phyloP scores from a whole-genome alignment of 805 yeast species.

The Wickerhamiella domercqiae region DNA sequence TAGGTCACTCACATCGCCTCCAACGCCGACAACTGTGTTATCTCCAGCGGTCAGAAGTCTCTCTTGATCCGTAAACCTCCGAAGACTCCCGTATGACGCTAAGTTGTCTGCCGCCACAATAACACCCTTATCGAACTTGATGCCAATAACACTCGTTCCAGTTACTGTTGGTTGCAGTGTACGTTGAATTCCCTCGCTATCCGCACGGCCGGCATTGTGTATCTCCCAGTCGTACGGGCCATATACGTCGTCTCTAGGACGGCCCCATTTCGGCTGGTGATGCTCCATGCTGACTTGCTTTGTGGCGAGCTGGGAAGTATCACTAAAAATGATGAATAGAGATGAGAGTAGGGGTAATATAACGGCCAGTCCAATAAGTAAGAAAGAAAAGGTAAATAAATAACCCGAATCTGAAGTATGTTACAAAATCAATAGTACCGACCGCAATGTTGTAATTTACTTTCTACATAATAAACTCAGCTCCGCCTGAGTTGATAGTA shows the following conservation, averaged over 20 bases:
- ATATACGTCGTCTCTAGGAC: constrained; percentile 70
- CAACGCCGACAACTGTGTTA: constrained; percentile 77
- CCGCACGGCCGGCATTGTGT: constrained; percentile 45
- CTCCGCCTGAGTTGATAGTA: constrained; percentile 71
- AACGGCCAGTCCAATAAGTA: no score
- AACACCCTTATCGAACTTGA: constrained; percentile 81
- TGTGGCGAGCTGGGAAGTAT: no score
- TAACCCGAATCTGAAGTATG: no score
- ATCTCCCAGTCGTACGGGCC: constrained; percentile 50
- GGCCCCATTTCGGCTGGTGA: constrained; percentile 91
- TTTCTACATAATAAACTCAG: constrained; percentile 39
- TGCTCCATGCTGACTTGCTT: constrained; percentile 52
- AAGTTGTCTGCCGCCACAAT: constrained; percentile 90
- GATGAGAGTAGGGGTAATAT: no score
- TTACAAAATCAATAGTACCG: no score
- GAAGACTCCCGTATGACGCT: constrained; percentile 81
- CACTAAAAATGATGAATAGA: no score
- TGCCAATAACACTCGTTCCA: constrained; percentile 87
- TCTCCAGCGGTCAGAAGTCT: constrained; percentile 73
- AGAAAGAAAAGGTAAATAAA: no score
- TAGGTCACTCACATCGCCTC: constrained; percentile 91
- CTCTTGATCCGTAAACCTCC: constrained; percentile 73
- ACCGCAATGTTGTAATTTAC: no score
- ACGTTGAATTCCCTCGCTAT: constrained; percentile 35
- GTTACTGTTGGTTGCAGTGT: constrained; percentile 93